phyloP scores from a whole-genome alignment of 1,284 basidiomycete genomes.

The Phenoliferia sp. region DNA sequence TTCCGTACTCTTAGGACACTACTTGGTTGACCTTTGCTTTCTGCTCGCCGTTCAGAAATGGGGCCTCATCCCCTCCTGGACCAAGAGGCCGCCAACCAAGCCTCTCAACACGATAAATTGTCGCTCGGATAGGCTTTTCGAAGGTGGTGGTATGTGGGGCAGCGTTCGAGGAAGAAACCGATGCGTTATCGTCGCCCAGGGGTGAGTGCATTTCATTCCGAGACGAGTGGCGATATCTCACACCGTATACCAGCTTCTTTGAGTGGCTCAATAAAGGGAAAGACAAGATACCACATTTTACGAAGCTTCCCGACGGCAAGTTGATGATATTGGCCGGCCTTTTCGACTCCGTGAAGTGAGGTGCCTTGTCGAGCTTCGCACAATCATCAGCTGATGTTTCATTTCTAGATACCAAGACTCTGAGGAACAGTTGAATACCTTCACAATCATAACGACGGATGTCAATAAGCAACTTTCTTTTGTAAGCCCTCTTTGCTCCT shows the following conservation, averaged over 20 bases:
- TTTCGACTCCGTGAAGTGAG: conserved; percentile 62
- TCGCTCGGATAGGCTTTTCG: conserved; percentile 72
- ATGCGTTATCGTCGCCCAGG: conserved; percentile 73
- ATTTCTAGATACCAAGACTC: conserved; percentile 48
- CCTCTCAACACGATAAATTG: conserved; percentile 83
- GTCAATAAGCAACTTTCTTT: conserved; percentile 43
- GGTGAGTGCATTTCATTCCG: conserved; percentile 47
- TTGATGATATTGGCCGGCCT: conserved; percentile 76
- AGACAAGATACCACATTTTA: conserved; percentile 71
- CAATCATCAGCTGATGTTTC: conserved; percentile 17
- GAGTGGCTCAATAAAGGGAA: conserved; percentile 80
- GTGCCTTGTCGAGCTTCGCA: conserved; percentile 1
- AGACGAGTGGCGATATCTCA: too few relatives aligned
- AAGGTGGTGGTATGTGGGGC: conserved; percentile 44
- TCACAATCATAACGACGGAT: conserved; percentile 79
- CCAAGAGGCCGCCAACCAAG: conserved; percentile 59
- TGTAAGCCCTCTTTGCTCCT: conserved; percentile 20
- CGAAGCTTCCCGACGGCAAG: conserved; percentile 57
- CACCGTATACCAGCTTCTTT: conserved; percentile 60
- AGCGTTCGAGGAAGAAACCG: conserved; percentile 51
- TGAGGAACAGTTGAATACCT: conserved; percentile 65
- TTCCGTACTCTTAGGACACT: background rate
- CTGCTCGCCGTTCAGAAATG: conserved; percentile 60
- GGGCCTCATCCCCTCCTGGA: conserved; percentile 84
- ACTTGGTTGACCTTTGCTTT: background rate